Evolutionary conservation across 2,329 filamentous ascomycete genomes (phyloP), one percentile per base, ranked within the genome.

Genomic region (Mariannaea sp.): DNA sequence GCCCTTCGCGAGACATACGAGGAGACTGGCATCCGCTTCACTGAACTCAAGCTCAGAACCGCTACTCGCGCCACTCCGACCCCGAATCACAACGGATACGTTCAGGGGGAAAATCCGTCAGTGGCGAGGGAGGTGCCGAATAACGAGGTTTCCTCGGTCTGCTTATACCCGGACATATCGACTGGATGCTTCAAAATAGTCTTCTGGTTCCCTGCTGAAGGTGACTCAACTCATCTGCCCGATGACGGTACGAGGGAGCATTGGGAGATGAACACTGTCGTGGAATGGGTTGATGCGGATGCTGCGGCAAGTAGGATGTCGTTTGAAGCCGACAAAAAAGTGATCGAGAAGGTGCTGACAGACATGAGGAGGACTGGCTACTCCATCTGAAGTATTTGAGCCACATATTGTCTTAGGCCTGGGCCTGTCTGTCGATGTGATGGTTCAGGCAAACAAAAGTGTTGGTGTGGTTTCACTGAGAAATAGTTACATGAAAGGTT

Each of bases 1-100:
- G 77, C 77, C 10, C 56, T 80, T 12, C 74, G 77, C 22, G 77
- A 80, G 62, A 78, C 77, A 0, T 69, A 69, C 36, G 77, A 80
- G 56, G 77, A 80, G 61, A 78, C 77, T 6, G 77, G 77, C 4
- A 66, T 78, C n/a, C 62, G 51, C 5, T 73, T 73, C 27, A 60
- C 57, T 10, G 69, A 75, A 0, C 57, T 79, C 26, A 63, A 68
- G 8, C 68, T 80, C 51, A 69, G 65, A 35, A 71, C 77, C 53
- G 66, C 70, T 33, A 80, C 78, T 12, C 71, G 77, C 44, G 75
- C 76, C 7, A 78, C 77, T 19, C 66, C 70, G 8, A 49, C 53
- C 14, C 52, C 36, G 5, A 57, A 54, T 17, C 46, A 53, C 30
- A 19, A 40, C 50, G 3, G 38, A 9, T 20, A 26, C 22, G 2